Percentiles rank a stretch among this genome's conserved stretches.
These are phyloP conservation scores for Actinomortierella ambigua DNA, from an alignment of 371 early-diverging fungal species.

Conservation along the genomic window DNA sequence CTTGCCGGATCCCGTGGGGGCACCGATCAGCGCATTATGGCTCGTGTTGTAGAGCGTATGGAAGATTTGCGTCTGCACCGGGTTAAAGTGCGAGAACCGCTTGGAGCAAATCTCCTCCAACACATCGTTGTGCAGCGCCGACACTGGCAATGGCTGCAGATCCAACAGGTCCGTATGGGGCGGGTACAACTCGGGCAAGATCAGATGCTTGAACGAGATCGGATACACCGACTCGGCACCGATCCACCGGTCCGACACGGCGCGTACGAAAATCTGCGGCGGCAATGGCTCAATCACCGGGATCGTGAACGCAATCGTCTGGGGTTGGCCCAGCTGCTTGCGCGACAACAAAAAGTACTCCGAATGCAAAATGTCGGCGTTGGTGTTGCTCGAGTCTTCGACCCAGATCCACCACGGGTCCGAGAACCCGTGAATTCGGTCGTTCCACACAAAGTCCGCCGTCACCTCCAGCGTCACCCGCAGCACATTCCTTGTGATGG, in stretches of 20 bases:
- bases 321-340: constrained; percentile 54
- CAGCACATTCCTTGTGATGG: constrained; percentile 89
- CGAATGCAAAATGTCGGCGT: constrained; percentile 61
- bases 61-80: constrained; percentile 97
- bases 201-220: constrained; percentile 91
- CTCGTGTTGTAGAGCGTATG: constrained; percentile 89
- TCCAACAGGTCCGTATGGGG: constrained; percentile 95
- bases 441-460: constrained; percentile 94
- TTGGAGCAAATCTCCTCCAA: constrained; percentile 71
- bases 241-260: constrained; percentile 95
- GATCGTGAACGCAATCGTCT: constrained; percentile 82
- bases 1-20: constrained; percentile 98
- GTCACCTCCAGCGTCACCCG: constrained; percentile 89
- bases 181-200: constrained; percentile 90
- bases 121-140: constrained; percentile 75
- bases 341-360: constrained; percentile 58
- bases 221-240: constrained; percentile 88
- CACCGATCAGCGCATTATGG: constrained; percentile 94
- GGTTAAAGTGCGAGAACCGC: constrained; percentile 84
- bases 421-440: constrained; percentile 81
- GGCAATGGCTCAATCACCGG: constrained; percentile 94
- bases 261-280: constrained; percentile 93
- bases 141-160: constrained; percentile 86
- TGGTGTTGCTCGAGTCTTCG: constrained; percentile 74
- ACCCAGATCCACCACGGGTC: constrained; percentile 95